Evolutionary conservation across 805 yeast genomes (phyloP), one percentile per base, ranked within the genome.

Genomic region (Huiozyma sinensis): DNA sequence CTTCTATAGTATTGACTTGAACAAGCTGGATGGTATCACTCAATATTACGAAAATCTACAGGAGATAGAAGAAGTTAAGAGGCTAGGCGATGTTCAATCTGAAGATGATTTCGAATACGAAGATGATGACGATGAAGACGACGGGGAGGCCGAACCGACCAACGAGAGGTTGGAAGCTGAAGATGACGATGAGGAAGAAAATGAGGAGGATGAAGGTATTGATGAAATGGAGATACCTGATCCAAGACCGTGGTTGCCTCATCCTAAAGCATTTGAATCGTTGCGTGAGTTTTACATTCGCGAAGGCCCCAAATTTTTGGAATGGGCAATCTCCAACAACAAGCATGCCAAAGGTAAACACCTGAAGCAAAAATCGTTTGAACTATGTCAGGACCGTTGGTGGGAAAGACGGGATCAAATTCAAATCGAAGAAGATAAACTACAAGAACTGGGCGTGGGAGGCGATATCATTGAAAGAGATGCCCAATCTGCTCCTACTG

Each of bases 321-420:
- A 87, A 60, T 90, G 97, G 97, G 86, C 95, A 1, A 83, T 88
- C 51, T 81, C 92, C 5, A 83, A 81, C 58, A 83, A 87, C 54
- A 74, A 83, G 53, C 89, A 83, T 46, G 81, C 87, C 10, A 77
- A 95, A 56, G 97, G 96, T 43, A 90, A 90, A 61, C 81, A 84
- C 56, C 73, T 90, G 63, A 89, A 90, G 67, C 81, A 82, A 44
- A 83, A 85, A 38, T 82, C 97, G 0, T 90, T 90, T 59, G 96
- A 88, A 49, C 66, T 90, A 48, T 83, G 92, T 61, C 95, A 89
- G 64, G 90, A 83, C 52, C 77, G 98, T 67, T 90, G 95, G 92
- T 90, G 97, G 97, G 97, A 90, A 61, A 83, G 97, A 68, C 79
- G 97, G 67, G 97, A 90, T 54, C 90, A 81, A 55, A 81, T 90